Evolutionary conservation across 1,284 basidiomycete genomes (phyloP), one percentile per base, ranked within the genome.

Genomic region (Ganoderma boninense): DNA sequence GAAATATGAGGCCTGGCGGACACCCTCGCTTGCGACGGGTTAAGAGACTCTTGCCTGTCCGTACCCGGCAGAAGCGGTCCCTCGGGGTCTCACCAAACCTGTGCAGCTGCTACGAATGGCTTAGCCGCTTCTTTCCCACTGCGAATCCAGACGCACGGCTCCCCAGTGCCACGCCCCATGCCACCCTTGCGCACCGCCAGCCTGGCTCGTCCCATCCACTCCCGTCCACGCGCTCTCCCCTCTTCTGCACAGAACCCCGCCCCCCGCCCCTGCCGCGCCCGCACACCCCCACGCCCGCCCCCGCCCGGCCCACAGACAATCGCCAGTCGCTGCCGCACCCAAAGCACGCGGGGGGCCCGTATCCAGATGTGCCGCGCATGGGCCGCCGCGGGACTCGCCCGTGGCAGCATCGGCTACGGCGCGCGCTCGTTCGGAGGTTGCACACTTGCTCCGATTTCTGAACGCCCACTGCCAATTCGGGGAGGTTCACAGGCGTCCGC

Each of bases 1-100:
- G 68, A 66, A 69, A 69, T 69, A 69, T 66, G 69, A 69, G 69
- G 69, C 64, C 65, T 64, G 62, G 61, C 65, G 54, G 61, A 8
- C 10, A n/a, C 32, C 38, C 46, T 42, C 65, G 65, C 56, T 67
- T 66, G 65, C 46, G 23, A 40, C 67, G 62, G 42, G 65, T 69
- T 69, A 69, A 69, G 68, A 69, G 49, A 52, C 49, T 52, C 49
- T 52, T 26, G 49, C n/a, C 57, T 62, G 26, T 46, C 43, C n/a
- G 49, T 32, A 49, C 62, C 57, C 70, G 69, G 69, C 26, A 63
- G 49, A 67, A 68, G 65, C 54, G 57, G 59, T 11, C 68, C 64
- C 69, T 71, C 68, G 73, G 73, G 73, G 73, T 74, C 73, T 67
- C 32, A 65, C 69, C 66, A n/a, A 64, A 62, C 71, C 73, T 74